phyloP scores from a whole-genome alignment of 2,329 filamentous ascomycete genomes.

The Polytolypa hystricis region DNA sequence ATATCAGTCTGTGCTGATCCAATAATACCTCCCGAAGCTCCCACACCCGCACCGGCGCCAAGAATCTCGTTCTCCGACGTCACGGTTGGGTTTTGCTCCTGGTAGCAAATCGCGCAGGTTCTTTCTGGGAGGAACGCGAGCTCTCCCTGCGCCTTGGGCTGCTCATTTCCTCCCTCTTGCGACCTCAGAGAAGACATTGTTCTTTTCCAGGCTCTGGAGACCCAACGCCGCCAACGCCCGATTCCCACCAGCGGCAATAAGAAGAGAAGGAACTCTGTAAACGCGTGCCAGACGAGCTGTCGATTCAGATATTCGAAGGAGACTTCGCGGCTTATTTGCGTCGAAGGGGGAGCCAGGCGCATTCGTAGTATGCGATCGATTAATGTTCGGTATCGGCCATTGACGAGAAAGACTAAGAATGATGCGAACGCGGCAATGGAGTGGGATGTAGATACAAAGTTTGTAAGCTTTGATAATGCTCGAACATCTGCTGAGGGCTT shows the following conservation, averaged over 20 bases:
- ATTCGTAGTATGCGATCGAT: conserved; percentile 76
- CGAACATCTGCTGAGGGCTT: conserved; percentile 40
- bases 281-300: conserved; percentile 98
- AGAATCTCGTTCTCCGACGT: conserved; percentile 66
- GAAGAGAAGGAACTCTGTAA: conserved; percentile 96
- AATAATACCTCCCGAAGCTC: conserved; percentile 61
- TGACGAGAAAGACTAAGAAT: conserved; percentile 82
- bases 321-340: conserved; percentile 78
- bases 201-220: conserved; percentile 76
- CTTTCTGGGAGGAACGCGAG: conserved; percentile 78
- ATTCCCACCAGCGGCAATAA: conserved; percentile 94
- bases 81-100: conserved; percentile 69
- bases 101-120: conserved; percentile 94
- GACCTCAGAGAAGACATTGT: conserved; percentile 53
- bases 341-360: conserved; percentile 72
- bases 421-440: conserved; percentile 72
- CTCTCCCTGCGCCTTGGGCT: conserved; percentile 54
- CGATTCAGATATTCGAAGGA: conserved; percentile 97
- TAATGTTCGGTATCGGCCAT: conserved; percentile 82
- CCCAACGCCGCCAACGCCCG: conserved; percentile 80
- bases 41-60: conserved; percentile 49
- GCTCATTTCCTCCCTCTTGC: conserved; percentile 39
- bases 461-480: conserved; percentile 57
- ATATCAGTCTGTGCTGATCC: conserved; percentile 86
- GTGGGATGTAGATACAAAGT: conserved; percentile 59